Base-by-base conservation (phyloP, 169 alveolate species). In the Plasmodium fragile region DNA sequence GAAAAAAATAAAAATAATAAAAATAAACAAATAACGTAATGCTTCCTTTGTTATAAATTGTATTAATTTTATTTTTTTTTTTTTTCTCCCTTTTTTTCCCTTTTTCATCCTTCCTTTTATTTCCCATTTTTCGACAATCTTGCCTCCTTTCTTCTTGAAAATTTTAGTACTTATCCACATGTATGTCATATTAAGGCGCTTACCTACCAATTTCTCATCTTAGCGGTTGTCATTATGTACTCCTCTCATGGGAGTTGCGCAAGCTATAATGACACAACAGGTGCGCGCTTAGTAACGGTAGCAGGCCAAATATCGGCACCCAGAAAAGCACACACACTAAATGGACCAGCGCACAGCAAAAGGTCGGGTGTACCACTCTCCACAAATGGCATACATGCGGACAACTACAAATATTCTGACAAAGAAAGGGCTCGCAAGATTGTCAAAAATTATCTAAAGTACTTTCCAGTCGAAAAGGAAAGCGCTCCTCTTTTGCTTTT, bases 51-150 rank as follows among this genome's bases (percentile, higher is more conserved):
- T 45, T 45, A 41, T 13, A 4, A 45, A 11, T 45, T 45, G 10
- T 16, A 28, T 32, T 73, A 1, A 18, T 59, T 59, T 59, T 10
- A 18, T 59, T 59, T n/a, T 59, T 59, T 59, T 59, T 59, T 59
- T 59, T 59, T 59, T 59, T 59, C 3, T 59, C 3, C 32, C 43
- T 45, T 32, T n/a, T 84, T 72, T 52, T 73, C 55, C 79, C 30
- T 52, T 73, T 10, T 52, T 65, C 22, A 53, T 55, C 65, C 69
- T 39, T n/a, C 41, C 78, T 45, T 73, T 32, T 49, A 25, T 71
- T 83, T 83, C 77, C 32, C 30, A 82, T 82, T 82, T 82, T 82
- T 65, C 92, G 73, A 59, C 92, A 82, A 82, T 82, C 92, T 82
- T 82, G 92, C 92, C 92, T n/a, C 70, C 92, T 82, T 65, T 82